Percentiles rank a stretch among this genome's conserved stretches.
Conservation (phyloP, 495 filamentous ascomycete species). For the Xylaria venustula region DNA sequence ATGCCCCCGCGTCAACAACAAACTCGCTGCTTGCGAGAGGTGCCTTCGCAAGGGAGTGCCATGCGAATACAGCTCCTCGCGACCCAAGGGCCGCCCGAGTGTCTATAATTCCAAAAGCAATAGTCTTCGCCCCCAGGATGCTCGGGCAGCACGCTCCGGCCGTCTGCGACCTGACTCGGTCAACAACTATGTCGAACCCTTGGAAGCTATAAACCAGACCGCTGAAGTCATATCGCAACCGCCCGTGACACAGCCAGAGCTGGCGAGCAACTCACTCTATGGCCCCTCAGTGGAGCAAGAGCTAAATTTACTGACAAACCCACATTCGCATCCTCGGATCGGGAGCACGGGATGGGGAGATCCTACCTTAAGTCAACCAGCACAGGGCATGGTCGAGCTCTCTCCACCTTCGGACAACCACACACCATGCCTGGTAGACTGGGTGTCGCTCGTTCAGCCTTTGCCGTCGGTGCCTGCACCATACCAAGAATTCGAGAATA, state of each 20-base stretch:
- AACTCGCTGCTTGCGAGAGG: neutral
- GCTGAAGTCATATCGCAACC: no score
- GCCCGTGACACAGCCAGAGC: neutral
- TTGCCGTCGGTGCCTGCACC: neutral
- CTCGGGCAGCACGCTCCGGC: neutral
- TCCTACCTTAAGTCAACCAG: neutral
- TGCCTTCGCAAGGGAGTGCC: neutral
- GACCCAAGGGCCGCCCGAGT: neutral
- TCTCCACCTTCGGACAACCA: neutral
- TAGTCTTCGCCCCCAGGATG: neutral
- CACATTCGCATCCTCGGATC: neutral
- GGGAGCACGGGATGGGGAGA: neutral
- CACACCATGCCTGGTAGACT: neutral
- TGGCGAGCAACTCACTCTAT: neutral
- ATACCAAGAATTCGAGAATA: neutral
- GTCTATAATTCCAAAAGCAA: neutral
- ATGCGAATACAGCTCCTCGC: neutral
- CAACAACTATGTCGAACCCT: no score
- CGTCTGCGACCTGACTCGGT: neutral
- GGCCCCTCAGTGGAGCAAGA: neutral
- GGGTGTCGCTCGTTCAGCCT: neutral
- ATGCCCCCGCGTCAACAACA: neutral
- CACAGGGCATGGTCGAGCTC: neutral
- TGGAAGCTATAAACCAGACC: no score
- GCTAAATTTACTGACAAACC: neutral